These are phyloP conservation scores for Colletotrichum euphorbiae DNA, from an alignment of 2,329 filamentous ascomycete genomes.

Conservation along the genomic window DNA sequence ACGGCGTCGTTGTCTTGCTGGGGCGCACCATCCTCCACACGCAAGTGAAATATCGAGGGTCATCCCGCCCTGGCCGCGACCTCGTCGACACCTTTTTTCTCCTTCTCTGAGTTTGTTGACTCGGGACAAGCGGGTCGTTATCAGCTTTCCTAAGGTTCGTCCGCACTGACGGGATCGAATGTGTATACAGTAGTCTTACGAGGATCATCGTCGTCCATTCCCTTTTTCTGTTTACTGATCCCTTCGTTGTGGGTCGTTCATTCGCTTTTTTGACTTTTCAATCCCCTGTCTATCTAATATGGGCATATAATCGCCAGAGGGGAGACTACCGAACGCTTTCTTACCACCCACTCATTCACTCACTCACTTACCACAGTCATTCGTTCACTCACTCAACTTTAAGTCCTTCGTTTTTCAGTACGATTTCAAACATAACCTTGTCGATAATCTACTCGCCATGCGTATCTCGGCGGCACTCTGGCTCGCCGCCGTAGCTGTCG, in stretches of 20 bases:
- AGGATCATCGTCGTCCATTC: constrained; percentile 9
- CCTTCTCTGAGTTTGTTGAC: not conserved
- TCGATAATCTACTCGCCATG: constrained; percentile 13
- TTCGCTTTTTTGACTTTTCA: constrained; percentile 11
- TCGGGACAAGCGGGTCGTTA: not conserved
- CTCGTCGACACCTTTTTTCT: not conserved
- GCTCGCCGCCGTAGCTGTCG: constrained; percentile 37
- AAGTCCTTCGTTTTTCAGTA: not conserved
- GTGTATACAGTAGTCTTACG: constrained; percentile 8
- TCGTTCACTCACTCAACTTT: not conserved
- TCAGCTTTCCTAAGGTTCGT: not conserved
- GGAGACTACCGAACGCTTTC: not conserved
- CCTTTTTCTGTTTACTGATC: not conserved
- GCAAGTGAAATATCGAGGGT: constrained; percentile 1
- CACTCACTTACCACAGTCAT: not conserved
- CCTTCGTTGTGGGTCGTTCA: not conserved
- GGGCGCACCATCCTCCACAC: not conserved
- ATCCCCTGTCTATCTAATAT: not conserved
- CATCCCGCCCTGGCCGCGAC: not conserved
- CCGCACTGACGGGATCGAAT: not conserved
- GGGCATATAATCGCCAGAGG: not conserved
- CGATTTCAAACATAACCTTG: not conserved
- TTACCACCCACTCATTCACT: not conserved
- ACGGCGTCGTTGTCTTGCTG: not conserved
- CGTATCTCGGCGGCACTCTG: constrained; percentile 33